These are phyloP conservation scores for Neurospora sp. DNA, from an alignment of 495 filamentous ascomycete species.

Conservation along the genomic window DNA sequence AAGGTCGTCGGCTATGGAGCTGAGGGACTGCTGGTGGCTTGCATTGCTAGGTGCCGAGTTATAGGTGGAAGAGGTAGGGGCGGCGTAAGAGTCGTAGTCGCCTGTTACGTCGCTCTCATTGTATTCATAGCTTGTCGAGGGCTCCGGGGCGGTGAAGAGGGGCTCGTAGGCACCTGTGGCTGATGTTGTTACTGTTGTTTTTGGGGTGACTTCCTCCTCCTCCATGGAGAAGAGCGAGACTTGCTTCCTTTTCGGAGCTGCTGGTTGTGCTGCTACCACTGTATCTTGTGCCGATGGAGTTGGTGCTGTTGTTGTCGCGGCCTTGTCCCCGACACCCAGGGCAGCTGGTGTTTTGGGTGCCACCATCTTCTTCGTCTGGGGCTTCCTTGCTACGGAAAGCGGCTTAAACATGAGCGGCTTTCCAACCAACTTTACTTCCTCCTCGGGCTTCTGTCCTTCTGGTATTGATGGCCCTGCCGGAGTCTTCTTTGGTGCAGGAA, in stretches of 20 bases:
- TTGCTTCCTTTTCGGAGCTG: slow-evolving; percentile 24
- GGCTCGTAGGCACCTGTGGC: slow-evolving; percentile 30
- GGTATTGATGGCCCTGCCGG: slow-evolving; percentile 28
- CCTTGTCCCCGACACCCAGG: background rate
- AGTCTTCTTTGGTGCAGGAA: slow-evolving; percentile 18
- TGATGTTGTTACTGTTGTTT: slow-evolving; percentile 1
- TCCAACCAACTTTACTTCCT: slow-evolving; percentile 57
- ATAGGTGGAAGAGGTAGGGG: slow-evolving; percentile 9
- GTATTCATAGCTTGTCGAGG: background rate
- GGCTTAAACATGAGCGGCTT: slow-evolving; percentile 84
- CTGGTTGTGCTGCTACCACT: slow-evolving; percentile 3
- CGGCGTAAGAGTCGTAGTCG: slow-evolving; percentile 24
- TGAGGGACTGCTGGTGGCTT: slow-evolving; percentile 37
- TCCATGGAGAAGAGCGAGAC: slow-evolving; percentile 37
- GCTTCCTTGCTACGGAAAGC: slow-evolving; percentile 62
- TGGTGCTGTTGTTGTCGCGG: background rate
- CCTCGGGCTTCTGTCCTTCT: slow-evolving; percentile 37
- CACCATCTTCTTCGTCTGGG: slow-evolving; percentile 12
- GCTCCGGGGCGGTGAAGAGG: slow-evolving; percentile 17
- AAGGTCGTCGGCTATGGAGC: slow-evolving; percentile 58
- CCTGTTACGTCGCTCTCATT: slow-evolving; percentile 9
- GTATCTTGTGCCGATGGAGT: background rate
- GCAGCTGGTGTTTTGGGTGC: background rate
- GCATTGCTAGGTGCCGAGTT: background rate
- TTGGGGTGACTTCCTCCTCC: slow-evolving; percentile 17